Conservation (phyloP, 345 rosid genomes). For the Pugionium cornutum region DNA sequence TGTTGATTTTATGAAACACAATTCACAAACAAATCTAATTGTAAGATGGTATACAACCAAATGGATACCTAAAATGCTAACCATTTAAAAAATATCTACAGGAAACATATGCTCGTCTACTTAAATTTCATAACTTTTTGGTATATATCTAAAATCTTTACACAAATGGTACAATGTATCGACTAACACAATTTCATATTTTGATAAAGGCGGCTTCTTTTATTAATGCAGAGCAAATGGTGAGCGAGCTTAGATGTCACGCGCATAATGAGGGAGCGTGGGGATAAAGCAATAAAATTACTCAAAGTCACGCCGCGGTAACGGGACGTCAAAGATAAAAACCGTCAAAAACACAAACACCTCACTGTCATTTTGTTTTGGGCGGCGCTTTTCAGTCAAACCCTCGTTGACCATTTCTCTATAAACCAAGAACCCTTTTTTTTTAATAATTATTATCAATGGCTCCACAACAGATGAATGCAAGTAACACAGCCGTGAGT, state of each 20-base stretch:
- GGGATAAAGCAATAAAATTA: conserved; percentile 20
- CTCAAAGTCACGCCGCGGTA: conserved; percentile 43
- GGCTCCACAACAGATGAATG: conserved; percentile 33
- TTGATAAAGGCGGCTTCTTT: too few relatives aligned
- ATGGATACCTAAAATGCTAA: too few relatives aligned
- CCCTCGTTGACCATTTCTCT: conserved; percentile 36
- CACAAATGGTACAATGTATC: too few relatives aligned
- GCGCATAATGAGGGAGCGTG: conserved; percentile 27
- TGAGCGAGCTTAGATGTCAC: conserved; percentile 29
- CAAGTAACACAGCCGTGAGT: background rate
- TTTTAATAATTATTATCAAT: background rate
- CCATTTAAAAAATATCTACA: too few relatives aligned
- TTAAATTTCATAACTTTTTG: too few relatives aligned
- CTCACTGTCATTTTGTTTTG: conserved; percentile 31
- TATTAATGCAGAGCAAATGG: too few relatives aligned
- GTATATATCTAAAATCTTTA: too few relatives aligned
- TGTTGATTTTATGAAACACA: too few relatives aligned
- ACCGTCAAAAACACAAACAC: conserved; percentile 41
- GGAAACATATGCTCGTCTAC: too few relatives aligned
- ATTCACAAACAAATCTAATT: too few relatives aligned
- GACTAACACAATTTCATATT: too few relatives aligned
- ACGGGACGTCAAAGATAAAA: conserved; percentile 39
- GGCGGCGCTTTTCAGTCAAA: conserved; percentile 45
- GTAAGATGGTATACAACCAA: too few relatives aligned
- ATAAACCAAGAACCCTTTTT: background rate